phyloP scores from a whole-genome alignment of 129 eudicot species.

The Flaveria linearis region DNA sequence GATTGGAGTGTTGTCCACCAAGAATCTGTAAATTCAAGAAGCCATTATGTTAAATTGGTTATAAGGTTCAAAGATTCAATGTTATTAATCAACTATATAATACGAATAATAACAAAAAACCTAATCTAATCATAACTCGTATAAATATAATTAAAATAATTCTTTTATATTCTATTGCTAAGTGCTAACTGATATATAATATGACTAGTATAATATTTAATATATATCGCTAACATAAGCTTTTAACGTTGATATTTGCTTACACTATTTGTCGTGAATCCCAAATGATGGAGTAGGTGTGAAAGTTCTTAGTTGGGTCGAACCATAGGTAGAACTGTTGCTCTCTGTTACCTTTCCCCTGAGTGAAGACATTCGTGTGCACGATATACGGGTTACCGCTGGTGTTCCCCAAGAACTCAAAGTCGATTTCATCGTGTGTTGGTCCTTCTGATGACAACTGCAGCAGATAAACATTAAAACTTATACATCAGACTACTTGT shows the following conservation, averaged over 20 bases:
- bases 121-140: too few relatives aligned
- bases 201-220: too few relatives aligned
- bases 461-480: slow-evolving; percentile 25
- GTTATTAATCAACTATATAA: too few relatives aligned
- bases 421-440: slow-evolving; percentile 82
- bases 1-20: slow-evolving; percentile 78
- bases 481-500: slow-evolving; percentile 2
- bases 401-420: slow-evolving; percentile 73
- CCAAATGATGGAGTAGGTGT: slow-evolving; percentile 83
- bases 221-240: too few relatives aligned
- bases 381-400: slow-evolving; percentile 69
- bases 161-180: too few relatives aligned
- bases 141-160: too few relatives aligned
- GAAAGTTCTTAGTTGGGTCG: slow-evolving; percentile 79
- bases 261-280: slow-evolving; percentile 69
- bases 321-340: slow-evolving; percentile 86
- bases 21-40: slow-evolving; percentile 48
- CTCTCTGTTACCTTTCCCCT: slow-evolving; percentile 75
- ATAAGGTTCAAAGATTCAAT: not conserved
- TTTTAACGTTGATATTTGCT: slow-evolving; percentile 17
- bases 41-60: not conserved
- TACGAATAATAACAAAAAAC: too few relatives aligned
- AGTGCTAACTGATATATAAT: too few relatives aligned
- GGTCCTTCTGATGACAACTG: slow-evolving; percentile 79
- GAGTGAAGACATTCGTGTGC: slow-evolving; percentile 75